Evolutionary conservation across 2,329 filamentous ascomycete species (phyloP).

Genomic region (Ceratocystis variospora): DNA sequence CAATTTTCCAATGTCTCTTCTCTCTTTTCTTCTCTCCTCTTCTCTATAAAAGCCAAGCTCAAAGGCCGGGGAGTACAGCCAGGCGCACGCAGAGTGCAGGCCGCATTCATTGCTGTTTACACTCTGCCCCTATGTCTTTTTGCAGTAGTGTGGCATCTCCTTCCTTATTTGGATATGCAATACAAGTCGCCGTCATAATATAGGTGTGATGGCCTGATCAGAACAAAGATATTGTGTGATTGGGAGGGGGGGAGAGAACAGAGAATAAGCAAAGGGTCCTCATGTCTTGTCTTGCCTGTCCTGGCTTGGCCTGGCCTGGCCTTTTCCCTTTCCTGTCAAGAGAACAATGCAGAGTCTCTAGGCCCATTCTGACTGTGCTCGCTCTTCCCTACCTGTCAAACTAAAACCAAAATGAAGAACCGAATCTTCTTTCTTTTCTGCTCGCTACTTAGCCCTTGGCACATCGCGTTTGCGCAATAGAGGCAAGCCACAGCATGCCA

Average conservation of each 20-base stretch:
- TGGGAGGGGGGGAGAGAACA: neutral
- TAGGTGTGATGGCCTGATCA: neutral
- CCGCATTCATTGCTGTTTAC: neutral
- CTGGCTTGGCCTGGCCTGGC: neutral
- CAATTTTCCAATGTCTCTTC: slow-evolving; percentile 22
- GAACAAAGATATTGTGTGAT: neutral
- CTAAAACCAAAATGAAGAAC: too few relatives aligned
- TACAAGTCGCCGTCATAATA: neutral
- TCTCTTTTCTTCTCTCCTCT: neutral
- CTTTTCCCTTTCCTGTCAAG: neutral
- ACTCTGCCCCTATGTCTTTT: neutral
- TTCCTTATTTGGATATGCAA: neutral
- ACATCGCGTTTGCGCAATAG: neutral
- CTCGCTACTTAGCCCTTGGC: neutral
- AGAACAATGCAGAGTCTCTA: too few relatives aligned
- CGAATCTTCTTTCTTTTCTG: neutral
- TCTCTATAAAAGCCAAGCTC: neutral
- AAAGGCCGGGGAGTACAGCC: neutral
- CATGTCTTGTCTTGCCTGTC: neutral
- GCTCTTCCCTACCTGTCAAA: too few relatives aligned
- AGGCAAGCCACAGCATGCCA: neutral
- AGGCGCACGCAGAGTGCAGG: neutral
- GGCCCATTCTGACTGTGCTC: too few relatives aligned
- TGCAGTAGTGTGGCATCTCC: neutral
- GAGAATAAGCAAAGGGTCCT: neutral